A percentile compares a stretch with the other conserved stretches of the same genome.
Conservation (phyloP, 2,329 filamentous ascomycete genomes). For the Alternaria brassicae region DNA sequence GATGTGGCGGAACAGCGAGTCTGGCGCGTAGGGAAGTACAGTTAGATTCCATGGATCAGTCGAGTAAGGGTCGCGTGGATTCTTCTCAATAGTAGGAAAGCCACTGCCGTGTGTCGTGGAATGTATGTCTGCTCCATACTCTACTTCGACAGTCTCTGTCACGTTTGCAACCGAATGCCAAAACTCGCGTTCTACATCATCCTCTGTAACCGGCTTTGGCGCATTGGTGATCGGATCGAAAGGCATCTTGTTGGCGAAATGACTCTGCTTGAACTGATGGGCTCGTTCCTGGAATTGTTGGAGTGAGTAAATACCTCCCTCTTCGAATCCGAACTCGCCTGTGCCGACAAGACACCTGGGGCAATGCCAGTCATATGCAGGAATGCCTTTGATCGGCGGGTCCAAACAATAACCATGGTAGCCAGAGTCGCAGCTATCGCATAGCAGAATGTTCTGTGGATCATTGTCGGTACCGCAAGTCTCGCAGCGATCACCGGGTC, state of each 20-base stretch:
- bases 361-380: slow-evolving; percentile 94
- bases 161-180: slow-evolving; percentile 94
- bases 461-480: slow-evolving; percentile 83
- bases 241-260: slow-evolving; percentile 90
- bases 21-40: slow-evolving; percentile 84
- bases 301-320: slow-evolving; percentile 93
- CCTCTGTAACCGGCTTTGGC: slow-evolving; percentile 83
- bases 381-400: slow-evolving; percentile 77
- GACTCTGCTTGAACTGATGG: slow-evolving; percentile 90
- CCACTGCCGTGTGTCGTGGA: slow-evolving; percentile 97
- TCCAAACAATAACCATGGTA: slow-evolving; percentile 91
- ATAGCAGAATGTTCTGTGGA: slow-evolving; percentile 72
- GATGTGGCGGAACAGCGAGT: slow-evolving; percentile 95
- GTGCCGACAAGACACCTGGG: slow-evolving; percentile 94
- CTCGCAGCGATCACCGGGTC: slow-evolving; percentile 77
- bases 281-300: slow-evolving; percentile 97
- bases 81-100: slow-evolving; percentile 91
- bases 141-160: slow-evolving; percentile 95
- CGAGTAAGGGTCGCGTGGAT: slow-evolving; percentile 85
- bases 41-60: slow-evolving; percentile 96
- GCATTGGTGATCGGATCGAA: slow-evolving; percentile 85
- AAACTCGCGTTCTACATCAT: slow-evolving; percentile 95
- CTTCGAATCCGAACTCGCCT: slow-evolving; percentile 96
- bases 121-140: slow-evolving; percentile 97
- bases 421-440: slow-evolving; percentile 89